Evolutionary conservation across 257 asterid species (phyloP).

Genomic region (Pogostemon cablin): DNA sequence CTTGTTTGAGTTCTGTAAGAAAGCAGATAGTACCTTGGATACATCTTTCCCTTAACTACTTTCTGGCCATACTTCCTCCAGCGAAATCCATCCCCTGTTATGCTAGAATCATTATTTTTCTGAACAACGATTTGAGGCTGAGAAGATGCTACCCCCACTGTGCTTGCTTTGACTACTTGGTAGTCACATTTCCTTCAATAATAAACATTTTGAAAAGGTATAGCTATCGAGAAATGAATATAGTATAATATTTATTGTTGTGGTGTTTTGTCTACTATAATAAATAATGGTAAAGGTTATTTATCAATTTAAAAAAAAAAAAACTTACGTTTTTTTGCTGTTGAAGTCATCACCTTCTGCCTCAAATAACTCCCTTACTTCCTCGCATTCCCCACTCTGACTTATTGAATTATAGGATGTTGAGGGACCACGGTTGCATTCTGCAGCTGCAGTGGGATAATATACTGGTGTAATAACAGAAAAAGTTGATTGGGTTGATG

Average conservation of each 20-base stretch:
- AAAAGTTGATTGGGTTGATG: constrained; percentile 36
- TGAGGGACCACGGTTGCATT: constrained; percentile 35
- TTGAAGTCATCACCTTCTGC: constrained; percentile 46
- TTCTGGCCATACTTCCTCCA: constrained; percentile 97
- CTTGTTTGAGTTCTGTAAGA: neutral
- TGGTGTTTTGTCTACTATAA: neutral
- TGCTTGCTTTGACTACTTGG: constrained; percentile 39
- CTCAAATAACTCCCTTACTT: constrained; percentile 44
- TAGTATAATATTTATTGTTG: neutral
- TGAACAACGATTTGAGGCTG: constrained; percentile 43
- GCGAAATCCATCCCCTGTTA: constrained; percentile 68
- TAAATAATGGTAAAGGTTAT: constrained; percentile 9
- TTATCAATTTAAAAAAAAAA: neutral
- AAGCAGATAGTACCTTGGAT: constrained; percentile 55
- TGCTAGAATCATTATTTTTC: constrained; percentile 48
- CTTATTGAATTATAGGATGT: constrained; percentile 44
- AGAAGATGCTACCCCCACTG: constrained; percentile 34
- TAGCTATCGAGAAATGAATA: neutral
- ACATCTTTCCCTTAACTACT: constrained; percentile 74
- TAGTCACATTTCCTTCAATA: constrained; percentile 50
- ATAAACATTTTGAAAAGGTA: constrained; percentile 8
- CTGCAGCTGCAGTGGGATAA: constrained; percentile 37
- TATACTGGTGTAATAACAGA: constrained; percentile 30
- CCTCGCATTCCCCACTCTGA: constrained; percentile 48
- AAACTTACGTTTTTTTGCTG: constrained; percentile 61